A percentile compares a stretch with the other conserved stretches of the same genome.
Evolutionary conservation across 2,329 filamentous ascomycete genomes (phyloP).

Genomic region (Alternaria solani): DNA sequence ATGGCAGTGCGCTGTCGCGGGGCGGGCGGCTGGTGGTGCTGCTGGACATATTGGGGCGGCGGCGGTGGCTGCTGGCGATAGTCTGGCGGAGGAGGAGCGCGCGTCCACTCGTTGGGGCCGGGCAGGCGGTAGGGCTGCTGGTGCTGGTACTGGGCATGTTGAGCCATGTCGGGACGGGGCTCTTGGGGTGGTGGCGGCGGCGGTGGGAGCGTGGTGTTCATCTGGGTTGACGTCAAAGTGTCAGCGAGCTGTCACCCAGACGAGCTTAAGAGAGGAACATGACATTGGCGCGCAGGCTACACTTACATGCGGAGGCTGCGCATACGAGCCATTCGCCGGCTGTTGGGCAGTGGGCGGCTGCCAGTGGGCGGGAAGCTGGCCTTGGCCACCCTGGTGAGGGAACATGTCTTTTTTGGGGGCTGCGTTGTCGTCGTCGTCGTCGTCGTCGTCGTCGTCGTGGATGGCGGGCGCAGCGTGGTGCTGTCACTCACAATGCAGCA

Average conservation of each 20-base stretch:
- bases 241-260: slow-evolving; percentile 21
- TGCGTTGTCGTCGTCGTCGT: not conserved
- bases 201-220: slow-evolving; percentile 43
- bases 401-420: slow-evolving; percentile 36
- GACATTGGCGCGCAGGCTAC: slow-evolving; percentile 25
- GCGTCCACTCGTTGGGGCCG: slow-evolving; percentile 57
- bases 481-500: slow-evolving; percentile 36
- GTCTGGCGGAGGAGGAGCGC: slow-evolving; percentile 49
- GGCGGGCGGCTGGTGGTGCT: slow-evolving; percentile 56
- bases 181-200: slow-evolving; percentile 47
- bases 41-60: slow-evolving; percentile 50
- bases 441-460: not conserved
- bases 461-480: slow-evolving; percentile 33
- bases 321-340: slow-evolving; percentile 48
- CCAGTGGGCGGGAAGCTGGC: slow-evolving; percentile 51
- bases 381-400: slow-evolving; percentile 48
- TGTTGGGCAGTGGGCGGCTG: slow-evolving; percentile 47
- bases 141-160: slow-evolving; percentile 53
- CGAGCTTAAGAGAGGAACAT: slow-evolving; percentile 13
- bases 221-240: slow-evolving; percentile 38
- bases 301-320: slow-evolving; percentile 48
- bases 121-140: slow-evolving; percentile 57
- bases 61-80: slow-evolving; percentile 53
- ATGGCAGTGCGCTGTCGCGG: slow-evolving; percentile 68
- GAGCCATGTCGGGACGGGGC: slow-evolving; percentile 56